Percentiles rank a stretch among this genome's conserved stretches.
These are phyloP conservation scores for Penicillium sp. DNA, from an alignment of 2,329 filamentous ascomycete genomes.

Conservation along the genomic window DNA sequence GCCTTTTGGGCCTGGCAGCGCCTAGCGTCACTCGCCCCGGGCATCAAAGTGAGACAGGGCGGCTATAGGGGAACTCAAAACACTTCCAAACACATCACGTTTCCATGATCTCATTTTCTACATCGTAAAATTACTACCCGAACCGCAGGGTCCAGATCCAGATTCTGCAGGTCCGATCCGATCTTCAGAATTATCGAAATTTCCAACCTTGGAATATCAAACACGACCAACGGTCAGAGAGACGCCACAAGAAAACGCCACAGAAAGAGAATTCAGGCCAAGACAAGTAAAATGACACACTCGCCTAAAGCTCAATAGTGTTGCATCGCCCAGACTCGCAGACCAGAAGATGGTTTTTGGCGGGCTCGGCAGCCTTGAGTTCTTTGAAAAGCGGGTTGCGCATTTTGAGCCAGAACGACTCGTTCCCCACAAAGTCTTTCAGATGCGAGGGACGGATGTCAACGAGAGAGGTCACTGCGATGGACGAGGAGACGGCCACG, in stretches of 20 bases:
- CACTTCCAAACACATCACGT: not conserved
- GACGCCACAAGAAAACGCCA: conserved; percentile 3
- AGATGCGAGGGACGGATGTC: conserved; percentile 37
- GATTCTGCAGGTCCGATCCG: not conserved
- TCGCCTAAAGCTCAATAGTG: conserved; percentile 34
- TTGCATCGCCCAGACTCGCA: conserved; percentile 41
- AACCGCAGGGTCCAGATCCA: not conserved
- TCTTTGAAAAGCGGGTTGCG: conserved; percentile 42
- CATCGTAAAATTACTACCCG: not conserved
- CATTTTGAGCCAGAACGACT: conserved; percentile 40
- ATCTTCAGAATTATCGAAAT: not conserved
- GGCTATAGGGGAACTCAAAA: not conserved
- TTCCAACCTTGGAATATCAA: not conserved
- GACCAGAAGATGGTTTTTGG: conserved; percentile 42
- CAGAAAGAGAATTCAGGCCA: not conserved
- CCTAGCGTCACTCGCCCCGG: not conserved
- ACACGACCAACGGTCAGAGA: not conserved
- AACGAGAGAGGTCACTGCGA: conserved; percentile 36
- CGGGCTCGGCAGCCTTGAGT: conserved; percentile 32
- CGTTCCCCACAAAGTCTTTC: conserved; percentile 36
- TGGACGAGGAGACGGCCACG: conserved; percentile 32
- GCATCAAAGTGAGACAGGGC: not conserved
- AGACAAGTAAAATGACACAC: not conserved
- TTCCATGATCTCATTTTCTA: not conserved
- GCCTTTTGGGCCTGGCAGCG: not conserved